Evolutionary conservation across 768 basidiomycete species (phyloP).

Genomic region (Phaeotremella skinneri): DNA sequence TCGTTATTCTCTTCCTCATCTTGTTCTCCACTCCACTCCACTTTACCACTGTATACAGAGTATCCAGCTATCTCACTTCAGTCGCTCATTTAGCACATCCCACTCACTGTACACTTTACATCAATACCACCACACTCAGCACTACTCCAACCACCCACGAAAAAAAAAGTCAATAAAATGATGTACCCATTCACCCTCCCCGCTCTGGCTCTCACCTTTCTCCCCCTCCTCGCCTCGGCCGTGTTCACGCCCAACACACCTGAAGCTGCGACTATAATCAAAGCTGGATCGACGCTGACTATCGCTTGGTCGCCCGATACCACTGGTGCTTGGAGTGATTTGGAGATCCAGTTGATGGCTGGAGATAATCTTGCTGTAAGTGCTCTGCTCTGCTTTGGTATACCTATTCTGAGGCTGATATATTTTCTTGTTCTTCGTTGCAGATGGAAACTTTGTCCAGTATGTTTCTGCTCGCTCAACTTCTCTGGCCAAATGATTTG

Average conservation of each 20-base stretch:
- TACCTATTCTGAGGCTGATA: conserved; percentile 3
- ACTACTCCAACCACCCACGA: too few relatives aligned
- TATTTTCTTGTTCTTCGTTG: conserved; percentile 6
- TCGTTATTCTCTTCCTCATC: too few relatives aligned
- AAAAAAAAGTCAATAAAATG: too few relatives aligned
- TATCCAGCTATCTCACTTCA: too few relatives aligned
- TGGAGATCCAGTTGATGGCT: conserved; percentile 44
- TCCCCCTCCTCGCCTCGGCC: conserved; percentile 23
- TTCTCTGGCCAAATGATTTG: background rate
- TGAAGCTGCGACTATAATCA: conserved; percentile 36
- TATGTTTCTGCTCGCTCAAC: background rate
- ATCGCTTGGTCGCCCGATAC: conserved; percentile 41
- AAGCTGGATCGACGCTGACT: conserved; percentile 29
- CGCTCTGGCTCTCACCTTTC: conserved; percentile 9
- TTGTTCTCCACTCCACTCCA: too few relatives aligned
- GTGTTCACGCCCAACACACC: conserved; percentile 43
- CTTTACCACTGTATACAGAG: too few relatives aligned
- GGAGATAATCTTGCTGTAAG: conserved; percentile 43
- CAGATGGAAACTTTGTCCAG: conserved; percentile 5
- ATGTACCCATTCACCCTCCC: conserved; percentile 20
- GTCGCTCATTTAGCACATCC: too few relatives aligned
- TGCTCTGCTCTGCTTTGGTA: background rate
- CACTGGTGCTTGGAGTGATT: conserved; percentile 37
- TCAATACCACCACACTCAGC: too few relatives aligned
- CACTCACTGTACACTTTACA: too few relatives aligned